Conservation (phyloP, 306 rosid species). For the Aeschynomene evenia region DNA sequence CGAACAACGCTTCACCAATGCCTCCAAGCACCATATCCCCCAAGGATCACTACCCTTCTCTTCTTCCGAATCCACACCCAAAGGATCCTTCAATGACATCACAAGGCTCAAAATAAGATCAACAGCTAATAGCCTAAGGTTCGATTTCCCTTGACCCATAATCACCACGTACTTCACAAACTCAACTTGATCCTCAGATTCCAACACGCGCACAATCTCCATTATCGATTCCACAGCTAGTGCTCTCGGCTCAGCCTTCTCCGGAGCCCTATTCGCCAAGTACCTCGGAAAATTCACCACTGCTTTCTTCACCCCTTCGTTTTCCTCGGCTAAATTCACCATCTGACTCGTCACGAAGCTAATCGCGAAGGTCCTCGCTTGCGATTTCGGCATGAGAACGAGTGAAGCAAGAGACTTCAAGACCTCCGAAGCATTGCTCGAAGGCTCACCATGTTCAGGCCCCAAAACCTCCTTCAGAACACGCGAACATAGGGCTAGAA, state of each 20-base stretch:
- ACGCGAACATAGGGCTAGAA: conserved; percentile 47
- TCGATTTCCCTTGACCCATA: conserved; percentile 70
- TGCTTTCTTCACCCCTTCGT: conserved; percentile 62
- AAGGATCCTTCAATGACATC: conserved; percentile 50
- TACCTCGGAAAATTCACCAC: conserved; percentile 69
- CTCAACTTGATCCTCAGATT: conserved; percentile 52
- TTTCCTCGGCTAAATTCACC: conserved; percentile 21
- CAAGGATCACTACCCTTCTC: conserved; percentile 49
- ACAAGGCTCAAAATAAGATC: conserved; percentile 65
- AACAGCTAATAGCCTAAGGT: conserved; percentile 71
- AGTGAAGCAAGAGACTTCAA: conserved; percentile 55
- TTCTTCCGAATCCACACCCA: conserved; percentile 51
- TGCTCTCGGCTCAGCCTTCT: conserved; percentile 76
- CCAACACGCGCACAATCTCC: conserved; percentile 63
- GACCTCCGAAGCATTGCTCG: conserved; percentile 64
- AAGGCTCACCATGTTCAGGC: conserved; percentile 67
- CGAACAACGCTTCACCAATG: conserved; percentile 72
- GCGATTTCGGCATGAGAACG: conserved; percentile 62
- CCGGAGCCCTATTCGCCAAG: conserved; percentile 71
- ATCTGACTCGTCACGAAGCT: conserved; percentile 47
- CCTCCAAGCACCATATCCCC: conserved; percentile 74
- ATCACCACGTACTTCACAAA: conserved; percentile 71
- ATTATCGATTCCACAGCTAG: conserved; percentile 75
- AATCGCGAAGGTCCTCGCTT: conserved; percentile 59
- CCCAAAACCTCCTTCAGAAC: conserved; percentile 53